Evolutionary conservation across 805 yeast genomes (phyloP).

Genomic region (Nakazawaea sp.): DNA sequence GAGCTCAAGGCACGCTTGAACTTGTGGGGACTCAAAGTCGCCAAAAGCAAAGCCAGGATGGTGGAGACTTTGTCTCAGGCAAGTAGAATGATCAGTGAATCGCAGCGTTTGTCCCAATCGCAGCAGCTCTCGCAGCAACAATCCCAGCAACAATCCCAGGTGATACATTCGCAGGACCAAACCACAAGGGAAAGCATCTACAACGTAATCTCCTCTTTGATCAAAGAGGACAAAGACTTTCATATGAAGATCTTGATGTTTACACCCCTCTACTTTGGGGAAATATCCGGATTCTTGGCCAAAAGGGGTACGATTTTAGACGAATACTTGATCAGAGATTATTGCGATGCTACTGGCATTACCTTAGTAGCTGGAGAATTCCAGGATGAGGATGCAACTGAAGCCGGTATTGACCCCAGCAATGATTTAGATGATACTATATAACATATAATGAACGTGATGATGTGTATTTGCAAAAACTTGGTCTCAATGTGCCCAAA

Average conservation of each 20-base stretch:
- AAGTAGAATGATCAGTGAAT: constrained; percentile 15
- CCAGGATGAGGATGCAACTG: too few relatives aligned
- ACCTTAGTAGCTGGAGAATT: constrained; percentile 13
- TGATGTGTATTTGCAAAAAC: too few relatives aligned
- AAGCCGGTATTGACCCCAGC: too few relatives aligned
- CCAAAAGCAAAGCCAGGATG: constrained; percentile 26
- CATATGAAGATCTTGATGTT: constrained; percentile 16
- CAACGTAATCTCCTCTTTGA: constrained; percentile 14
- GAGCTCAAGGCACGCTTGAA: constrained; percentile 21
- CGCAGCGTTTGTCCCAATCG: too few relatives aligned
- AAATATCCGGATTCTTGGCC: neutral
- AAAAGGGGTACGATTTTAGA: constrained; percentile 12
- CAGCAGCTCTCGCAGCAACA: too few relatives aligned
- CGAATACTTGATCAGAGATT: constrained; percentile 14
- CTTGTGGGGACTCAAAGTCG: constrained; percentile 33
- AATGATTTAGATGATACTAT: too few relatives aligned
- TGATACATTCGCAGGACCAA: neutral
- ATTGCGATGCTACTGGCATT: constrained; percentile 23
- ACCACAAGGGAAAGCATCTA: constrained; percentile 8
- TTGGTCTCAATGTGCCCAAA: too few relatives aligned
- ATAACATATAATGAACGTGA: too few relatives aligned
- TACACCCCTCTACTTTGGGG: constrained; percentile 21
- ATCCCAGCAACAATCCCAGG: neutral
- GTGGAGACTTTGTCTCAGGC: constrained; percentile 21
- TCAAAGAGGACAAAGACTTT: constrained; percentile 14